These are phyloP conservation scores for Coemansia sp. DNA, from an alignment of 192 early-diverging fungal genomes.

Conservation along the genomic window DNA sequence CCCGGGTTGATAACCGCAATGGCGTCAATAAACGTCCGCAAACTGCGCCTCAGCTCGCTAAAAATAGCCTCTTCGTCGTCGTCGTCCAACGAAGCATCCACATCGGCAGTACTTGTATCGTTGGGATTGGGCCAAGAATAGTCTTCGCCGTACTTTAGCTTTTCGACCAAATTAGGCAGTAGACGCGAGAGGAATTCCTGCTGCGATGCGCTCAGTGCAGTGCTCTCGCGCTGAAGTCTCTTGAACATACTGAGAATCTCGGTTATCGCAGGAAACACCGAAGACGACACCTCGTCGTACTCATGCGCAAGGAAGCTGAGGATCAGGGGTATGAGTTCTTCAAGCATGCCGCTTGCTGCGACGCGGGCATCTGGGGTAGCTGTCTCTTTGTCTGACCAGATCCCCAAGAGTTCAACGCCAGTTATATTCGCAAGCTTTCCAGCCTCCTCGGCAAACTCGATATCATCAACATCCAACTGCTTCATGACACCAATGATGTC, in stretches of 20 bases:
- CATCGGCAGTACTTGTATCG: slow-evolving; percentile 36
- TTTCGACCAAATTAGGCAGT: slow-evolving; percentile 65
- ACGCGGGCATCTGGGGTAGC: slow-evolving; percentile 37
- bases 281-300: slow-evolving; percentile 76
- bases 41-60: slow-evolving; percentile 55
- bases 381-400: slow-evolving; percentile 42
- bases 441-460: slow-evolving; percentile 47
- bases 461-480: slow-evolving; percentile 38
- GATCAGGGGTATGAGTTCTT: slow-evolving; percentile 73
- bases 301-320: slow-evolving; percentile 80
- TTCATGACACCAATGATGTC: slow-evolving; percentile 34
- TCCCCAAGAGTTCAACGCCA: slow-evolving; percentile 38
- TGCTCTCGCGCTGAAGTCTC: slow-evolving; percentile 46
- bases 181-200: slow-evolving; percentile 37
- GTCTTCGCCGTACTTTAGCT: slow-evolving; percentile 91
- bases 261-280: slow-evolving; percentile 76
- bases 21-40: slow-evolving; percentile 72
- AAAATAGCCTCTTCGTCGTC: slow-evolving; percentile 64
- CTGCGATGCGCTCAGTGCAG: slow-evolving; percentile 21
- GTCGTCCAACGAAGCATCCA: slow-evolving; percentile 71
- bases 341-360: slow-evolving; percentile 65
- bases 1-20: slow-evolving; percentile 64
- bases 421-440: slow-evolving; percentile 48
- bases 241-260: slow-evolving; percentile 69
- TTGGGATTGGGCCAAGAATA: slow-evolving; percentile 59